Evolutionary conservation across 257 asterid species (phyloP).

Genomic region (Solanum medicagineum): DNA sequence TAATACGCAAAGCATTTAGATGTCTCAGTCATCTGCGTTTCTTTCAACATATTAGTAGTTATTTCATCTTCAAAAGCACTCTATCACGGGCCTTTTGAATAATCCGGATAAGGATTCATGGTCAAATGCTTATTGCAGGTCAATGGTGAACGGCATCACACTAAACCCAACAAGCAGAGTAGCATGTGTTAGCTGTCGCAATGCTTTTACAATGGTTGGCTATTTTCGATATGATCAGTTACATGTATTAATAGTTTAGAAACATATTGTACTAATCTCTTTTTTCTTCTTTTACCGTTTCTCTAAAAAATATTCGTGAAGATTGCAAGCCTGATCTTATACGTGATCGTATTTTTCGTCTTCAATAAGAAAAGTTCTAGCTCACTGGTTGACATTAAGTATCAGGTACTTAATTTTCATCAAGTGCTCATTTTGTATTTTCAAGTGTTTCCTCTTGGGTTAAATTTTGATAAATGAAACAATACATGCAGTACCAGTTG

Average conservation of each 20-base stretch:
- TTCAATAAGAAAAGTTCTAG: conserved; percentile 36
- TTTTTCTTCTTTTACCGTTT: neutral
- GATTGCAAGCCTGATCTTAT: conserved; percentile 83
- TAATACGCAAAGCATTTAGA: neutral
- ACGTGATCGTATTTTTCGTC: conserved; percentile 59
- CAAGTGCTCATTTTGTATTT: neutral
- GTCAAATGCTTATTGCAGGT: conserved; percentile 34
- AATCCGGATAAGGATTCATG: neutral
- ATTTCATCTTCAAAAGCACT: neutral
- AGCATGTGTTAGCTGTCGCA: conserved; percentile 79
- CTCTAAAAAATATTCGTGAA: conserved; percentile 2
- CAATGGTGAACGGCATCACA: conserved; percentile 94
- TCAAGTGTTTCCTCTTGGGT: neutral
- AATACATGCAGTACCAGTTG: conserved; percentile 65
- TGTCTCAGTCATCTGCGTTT: neutral
- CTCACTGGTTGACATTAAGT: conserved; percentile 31
- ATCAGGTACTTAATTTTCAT: conserved; percentile 36
- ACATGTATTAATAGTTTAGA: neutral
- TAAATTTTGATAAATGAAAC: conserved; percentile 1
- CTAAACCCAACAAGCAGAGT: conserved; percentile 86
- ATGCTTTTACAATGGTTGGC: conserved; percentile 81
- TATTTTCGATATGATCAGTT: conserved; percentile 2
- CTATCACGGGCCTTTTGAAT: neutral
- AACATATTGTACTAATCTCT: neutral
- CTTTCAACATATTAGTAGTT: neutral